phyloP scores from a whole-genome alignment of 2,329 filamentous ascomycete species.

The Aspergillus ruber region DNA sequence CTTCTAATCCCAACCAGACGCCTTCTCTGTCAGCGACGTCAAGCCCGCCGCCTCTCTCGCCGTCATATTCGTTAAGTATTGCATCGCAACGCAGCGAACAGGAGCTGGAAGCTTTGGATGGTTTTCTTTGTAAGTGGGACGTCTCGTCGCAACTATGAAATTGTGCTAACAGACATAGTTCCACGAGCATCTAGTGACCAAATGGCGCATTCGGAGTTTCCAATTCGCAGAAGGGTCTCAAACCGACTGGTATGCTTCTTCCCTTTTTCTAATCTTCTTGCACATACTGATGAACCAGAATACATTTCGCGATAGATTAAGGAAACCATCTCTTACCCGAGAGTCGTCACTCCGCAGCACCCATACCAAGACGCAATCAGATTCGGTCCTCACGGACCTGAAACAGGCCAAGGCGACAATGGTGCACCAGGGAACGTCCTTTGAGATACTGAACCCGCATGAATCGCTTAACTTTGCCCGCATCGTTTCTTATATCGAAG shows the following conservation, averaged over 20 bases:
- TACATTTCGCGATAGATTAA: constrained; percentile 26
- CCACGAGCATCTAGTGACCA: neutral
- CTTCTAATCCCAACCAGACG: constrained; percentile 24
- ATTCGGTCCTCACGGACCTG: constrained; percentile 21
- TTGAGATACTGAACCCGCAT: constrained; percentile 34
- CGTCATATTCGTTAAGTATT: constrained; percentile 30
- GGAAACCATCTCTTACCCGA: constrained; percentile 11
- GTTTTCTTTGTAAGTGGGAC: constrained; percentile 12
- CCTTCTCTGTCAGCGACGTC: constrained; percentile 25
- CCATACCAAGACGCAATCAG: constrained; percentile 16
- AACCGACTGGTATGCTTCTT: neutral
- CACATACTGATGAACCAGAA: constrained; percentile 12
- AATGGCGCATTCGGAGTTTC: neutral
- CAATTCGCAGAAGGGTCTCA: neutral
- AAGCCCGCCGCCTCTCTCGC: constrained; percentile 32
- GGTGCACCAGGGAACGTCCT: constrained; percentile 28
- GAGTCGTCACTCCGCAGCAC: constrained; percentile 11
- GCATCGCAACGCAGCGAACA: constrained; percentile 23
- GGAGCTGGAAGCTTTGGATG: constrained; percentile 20
- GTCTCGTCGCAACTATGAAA: neutral
- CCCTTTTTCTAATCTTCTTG: neutral
- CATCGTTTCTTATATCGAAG: constrained; percentile 32
- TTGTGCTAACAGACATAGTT: neutral
- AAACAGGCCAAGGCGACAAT: constrained; percentile 22
- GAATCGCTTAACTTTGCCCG: constrained; percentile 29